phyloP scores from a whole-genome alignment of 768 basidiomycete genomes.

The Psilocybe tampanensis region DNA sequence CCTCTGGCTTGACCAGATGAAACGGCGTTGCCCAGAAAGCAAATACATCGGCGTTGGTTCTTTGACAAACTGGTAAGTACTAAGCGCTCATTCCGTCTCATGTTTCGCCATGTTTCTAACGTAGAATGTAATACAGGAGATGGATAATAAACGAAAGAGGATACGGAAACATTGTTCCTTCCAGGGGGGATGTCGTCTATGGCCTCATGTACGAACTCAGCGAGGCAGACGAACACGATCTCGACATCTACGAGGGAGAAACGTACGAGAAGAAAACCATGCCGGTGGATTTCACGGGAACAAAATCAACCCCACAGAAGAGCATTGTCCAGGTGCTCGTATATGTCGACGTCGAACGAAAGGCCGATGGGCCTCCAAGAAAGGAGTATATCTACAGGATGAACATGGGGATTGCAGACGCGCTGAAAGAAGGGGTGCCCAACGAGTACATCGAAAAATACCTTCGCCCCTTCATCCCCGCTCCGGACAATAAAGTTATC shows the following conservation, averaged over 20 bases:
- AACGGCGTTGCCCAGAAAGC: constrained; percentile 45
- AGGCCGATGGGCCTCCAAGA: constrained; percentile 32
- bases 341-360: constrained; percentile 41
- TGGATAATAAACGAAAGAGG: constrained; percentile 49
- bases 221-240: constrained; percentile 37
- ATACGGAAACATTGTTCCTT: constrained; percentile 47
- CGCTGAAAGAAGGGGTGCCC: constrained; percentile 39
- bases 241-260: constrained; percentile 44
- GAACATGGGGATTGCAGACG: constrained; percentile 48
- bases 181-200: constrained; percentile 42
- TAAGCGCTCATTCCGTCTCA: constrained; percentile 20
- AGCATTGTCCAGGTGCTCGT: constrained; percentile 32
- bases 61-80: constrained; percentile 42
- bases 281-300: constrained; percentile 25
- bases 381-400: constrained; percentile 48
- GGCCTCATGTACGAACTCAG: constrained; percentile 45
- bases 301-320: neutral
- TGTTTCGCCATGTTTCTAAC: neutral
- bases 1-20: constrained; percentile 52
- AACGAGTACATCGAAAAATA: constrained; percentile 45
- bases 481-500: constrained; percentile 10
- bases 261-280: constrained; percentile 39
- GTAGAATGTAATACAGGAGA: constrained; percentile 31
- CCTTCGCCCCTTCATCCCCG: constrained; percentile 45
- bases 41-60: constrained; percentile 41